phyloP scores from a whole-genome alignment of 1,284 basidiomycete species.

The Fistulina hepatica region DNA sequence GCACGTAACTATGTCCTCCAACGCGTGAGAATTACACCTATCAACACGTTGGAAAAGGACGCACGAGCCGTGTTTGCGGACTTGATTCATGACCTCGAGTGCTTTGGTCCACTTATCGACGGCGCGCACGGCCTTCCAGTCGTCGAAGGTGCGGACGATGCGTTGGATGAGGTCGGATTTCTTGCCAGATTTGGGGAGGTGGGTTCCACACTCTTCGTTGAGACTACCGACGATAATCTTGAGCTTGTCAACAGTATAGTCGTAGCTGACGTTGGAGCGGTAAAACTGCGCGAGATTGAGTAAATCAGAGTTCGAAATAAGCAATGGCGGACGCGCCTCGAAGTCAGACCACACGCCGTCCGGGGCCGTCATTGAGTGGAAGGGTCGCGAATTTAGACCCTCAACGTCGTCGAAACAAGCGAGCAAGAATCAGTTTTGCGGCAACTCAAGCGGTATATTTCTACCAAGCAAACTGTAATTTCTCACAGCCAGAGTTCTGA shows the following conservation, averaged over 20 bases:
- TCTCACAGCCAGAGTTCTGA: too few species aligned
- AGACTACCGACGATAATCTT: conserved; percentile 64
- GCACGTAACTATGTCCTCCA: not conserved
- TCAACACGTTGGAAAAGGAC: conserved; percentile 25
- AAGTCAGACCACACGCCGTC: conserved; percentile 1
- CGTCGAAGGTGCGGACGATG: conserved; percentile 43
- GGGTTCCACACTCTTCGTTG: conserved; percentile 61
- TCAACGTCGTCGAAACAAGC: too few species aligned
- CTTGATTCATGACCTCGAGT: conserved; percentile 49
- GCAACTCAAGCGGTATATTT: too few species aligned
- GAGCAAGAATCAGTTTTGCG: too few species aligned
- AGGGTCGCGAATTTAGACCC: too few species aligned
- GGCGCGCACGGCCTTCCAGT: conserved; percentile 43
- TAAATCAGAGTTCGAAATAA: conserved; percentile 8
- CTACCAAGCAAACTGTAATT: too few species aligned
- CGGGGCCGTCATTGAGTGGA: too few species aligned
- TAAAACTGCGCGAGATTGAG: not conserved
- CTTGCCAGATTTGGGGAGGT: conserved; percentile 66
- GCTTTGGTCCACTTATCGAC: conserved; percentile 58
- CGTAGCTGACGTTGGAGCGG: conserved; percentile 13
- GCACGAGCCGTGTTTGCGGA: conserved; percentile 49
- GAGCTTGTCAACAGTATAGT: conserved; percentile 66
- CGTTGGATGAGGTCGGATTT: conserved; percentile 77
- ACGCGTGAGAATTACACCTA: not conserved
- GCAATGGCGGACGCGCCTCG: not conserved